phyloP scores from a whole-genome alignment of 2,329 filamentous ascomycete genomes.

The Leptographium wingfieldii region DNA sequence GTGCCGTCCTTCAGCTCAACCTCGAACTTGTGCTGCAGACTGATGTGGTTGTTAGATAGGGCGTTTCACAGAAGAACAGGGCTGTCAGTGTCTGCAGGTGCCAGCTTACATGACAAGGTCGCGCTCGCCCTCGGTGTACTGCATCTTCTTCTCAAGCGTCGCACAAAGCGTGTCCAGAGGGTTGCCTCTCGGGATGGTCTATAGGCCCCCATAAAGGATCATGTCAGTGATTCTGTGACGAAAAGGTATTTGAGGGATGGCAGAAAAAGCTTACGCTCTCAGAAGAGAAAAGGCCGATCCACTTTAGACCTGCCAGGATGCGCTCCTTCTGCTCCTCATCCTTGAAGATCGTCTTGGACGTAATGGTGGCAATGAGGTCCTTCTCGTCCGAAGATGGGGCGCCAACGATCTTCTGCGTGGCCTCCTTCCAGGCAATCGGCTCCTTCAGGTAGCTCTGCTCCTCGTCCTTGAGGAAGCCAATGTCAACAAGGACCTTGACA shows the following conservation, averaged over 20 bases:
- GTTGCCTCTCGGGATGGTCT: constrained; percentile 61
- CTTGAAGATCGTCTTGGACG: constrained; percentile 61
- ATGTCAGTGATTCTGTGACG: not conserved
- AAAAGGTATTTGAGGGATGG: too few relatives aligned
- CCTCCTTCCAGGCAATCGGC: constrained; percentile 70
- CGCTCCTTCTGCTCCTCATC: constrained; percentile 56
- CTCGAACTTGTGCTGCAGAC: constrained; percentile 70
- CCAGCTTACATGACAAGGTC: constrained; percentile 54
- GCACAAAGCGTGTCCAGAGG: constrained; percentile 86
- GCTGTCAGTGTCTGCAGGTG: not conserved
- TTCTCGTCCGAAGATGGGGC: constrained; percentile 51
- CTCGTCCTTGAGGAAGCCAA: constrained; percentile 73
- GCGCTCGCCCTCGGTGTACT: constrained; percentile 69
- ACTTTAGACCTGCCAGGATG: constrained; percentile 50
- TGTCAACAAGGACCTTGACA: constrained; percentile 74
- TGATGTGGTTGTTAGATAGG: constrained; percentile 13
- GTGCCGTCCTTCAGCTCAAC: constrained; percentile 72
- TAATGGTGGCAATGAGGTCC: constrained; percentile 62
- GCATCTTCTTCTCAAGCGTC: constrained; percentile 82
- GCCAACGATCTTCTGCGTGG: constrained; percentile 63
- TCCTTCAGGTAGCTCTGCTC: constrained; percentile 51
- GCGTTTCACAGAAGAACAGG: too few relatives aligned
- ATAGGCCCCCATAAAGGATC: not conserved
- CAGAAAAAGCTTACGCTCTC: constrained; percentile 41
- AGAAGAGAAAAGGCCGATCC: constrained; percentile 55